These are phyloP conservation scores for Isabelozyma rhagii DNA, from an alignment of 805 yeast genomes.

Conservation along the genomic window DNA sequence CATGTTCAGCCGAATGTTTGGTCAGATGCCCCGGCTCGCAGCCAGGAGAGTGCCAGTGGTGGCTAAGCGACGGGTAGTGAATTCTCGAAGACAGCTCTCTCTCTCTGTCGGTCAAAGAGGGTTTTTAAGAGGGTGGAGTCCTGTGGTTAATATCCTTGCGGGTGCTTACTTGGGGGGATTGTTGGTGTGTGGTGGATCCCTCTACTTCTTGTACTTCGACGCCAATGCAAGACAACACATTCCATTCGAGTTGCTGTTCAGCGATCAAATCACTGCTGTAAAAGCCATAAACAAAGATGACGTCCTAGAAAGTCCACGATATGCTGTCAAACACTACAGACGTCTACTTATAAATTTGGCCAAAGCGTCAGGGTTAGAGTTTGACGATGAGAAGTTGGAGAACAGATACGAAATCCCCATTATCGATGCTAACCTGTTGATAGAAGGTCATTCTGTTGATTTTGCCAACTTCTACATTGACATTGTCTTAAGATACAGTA, in stretches of 20 bases:
- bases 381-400: constrained; percentile 17
- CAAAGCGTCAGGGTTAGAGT: constrained; percentile 19
- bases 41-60: background rate
- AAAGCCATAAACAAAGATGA: constrained; percentile 45
- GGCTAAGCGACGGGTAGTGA: no score
- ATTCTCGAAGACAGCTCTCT: background rate
- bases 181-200: constrained; percentile 35
- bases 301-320: constrained; percentile 37
- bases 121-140: constrained; percentile 23
- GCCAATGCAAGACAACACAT: constrained; percentile 37
- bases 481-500: constrained; percentile 38
- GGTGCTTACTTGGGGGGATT: constrained; percentile 44
- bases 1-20: background rate
- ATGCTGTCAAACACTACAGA: constrained; percentile 42
- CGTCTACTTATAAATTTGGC: constrained; percentile 35
- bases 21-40: background rate
- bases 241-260: constrained; percentile 35
- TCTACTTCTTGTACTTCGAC: constrained; percentile 36
- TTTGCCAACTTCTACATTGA: constrained; percentile 43
- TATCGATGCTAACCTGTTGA: constrained; percentile 25
- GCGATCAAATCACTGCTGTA: constrained; percentile 33
- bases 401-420: constrained; percentile 32
- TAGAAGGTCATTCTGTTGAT: constrained; percentile 23
- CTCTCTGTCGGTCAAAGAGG: background rate
- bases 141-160: constrained; percentile 33